A percentile compares a stretch with the other conserved stretches of the same genome.
Conservation (phyloP, 805 yeast species). For the Saccharomycopsis fermentans region DNA sequence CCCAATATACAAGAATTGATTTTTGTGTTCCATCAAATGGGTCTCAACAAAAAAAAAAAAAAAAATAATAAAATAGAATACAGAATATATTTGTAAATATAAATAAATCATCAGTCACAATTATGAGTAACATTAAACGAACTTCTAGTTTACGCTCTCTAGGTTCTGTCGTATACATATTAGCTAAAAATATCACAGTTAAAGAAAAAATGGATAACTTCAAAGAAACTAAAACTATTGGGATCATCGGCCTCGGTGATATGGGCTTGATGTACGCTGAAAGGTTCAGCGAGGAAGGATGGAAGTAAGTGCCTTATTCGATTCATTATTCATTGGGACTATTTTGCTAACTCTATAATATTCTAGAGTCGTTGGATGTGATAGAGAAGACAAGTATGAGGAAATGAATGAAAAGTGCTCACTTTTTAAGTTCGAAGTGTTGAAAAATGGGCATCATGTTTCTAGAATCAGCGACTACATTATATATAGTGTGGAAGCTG, state of each 20-base stretch:
- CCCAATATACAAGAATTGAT: no score
- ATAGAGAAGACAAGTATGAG: slow-evolving; percentile 55
- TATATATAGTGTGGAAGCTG: slow-evolving; percentile 91
- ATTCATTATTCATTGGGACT: background rate
- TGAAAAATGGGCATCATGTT: slow-evolving; percentile 75
- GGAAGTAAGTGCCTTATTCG: slow-evolving; percentile 35
- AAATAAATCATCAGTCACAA: no score
- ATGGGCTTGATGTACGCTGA: slow-evolving; percentile 90
- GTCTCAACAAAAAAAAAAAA: no score
- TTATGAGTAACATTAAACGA: no score
- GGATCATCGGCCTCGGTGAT: slow-evolving; percentile 93
- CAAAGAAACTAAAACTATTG: slow-evolving; percentile 47
- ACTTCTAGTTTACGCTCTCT: no score
- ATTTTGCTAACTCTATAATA: background rate
- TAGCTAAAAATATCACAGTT: background rate
- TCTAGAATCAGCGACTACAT: slow-evolving; percentile 74
- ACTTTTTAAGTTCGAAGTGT: slow-evolving; percentile 40
- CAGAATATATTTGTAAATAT: no score
- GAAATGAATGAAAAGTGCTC: slow-evolving; percentile 32
- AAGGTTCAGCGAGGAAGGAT: slow-evolving; percentile 69
- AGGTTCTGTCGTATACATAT: background rate
- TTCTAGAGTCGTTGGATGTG: slow-evolving; percentile 68
- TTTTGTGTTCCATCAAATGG: no score
- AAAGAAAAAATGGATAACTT: background rate
- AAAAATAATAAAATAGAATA: no score